A percentile compares a stretch with the other conserved stretches of the same genome.
Conservation (phyloP, 192 early-diverging fungal genomes). For the Coemansia sp. region DNA sequence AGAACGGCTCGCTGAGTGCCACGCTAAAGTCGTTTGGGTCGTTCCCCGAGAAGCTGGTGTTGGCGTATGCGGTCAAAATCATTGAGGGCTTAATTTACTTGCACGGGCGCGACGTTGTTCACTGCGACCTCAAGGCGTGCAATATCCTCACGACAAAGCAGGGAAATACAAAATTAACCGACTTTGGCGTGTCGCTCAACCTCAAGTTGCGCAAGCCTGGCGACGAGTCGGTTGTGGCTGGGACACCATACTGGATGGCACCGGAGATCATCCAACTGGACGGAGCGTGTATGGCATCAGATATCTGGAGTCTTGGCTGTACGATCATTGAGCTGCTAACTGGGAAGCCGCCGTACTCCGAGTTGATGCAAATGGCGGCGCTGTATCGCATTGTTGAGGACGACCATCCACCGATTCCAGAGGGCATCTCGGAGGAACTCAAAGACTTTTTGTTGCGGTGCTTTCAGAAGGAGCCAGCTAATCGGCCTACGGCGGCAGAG, state of each 20-base stretch:
- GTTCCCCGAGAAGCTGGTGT: conserved; percentile 88
- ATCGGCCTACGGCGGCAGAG: conserved; percentile 70
- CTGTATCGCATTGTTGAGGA: conserved; percentile 95
- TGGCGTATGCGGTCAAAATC: conserved; percentile 85
- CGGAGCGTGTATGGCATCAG: conserved; percentile 84
- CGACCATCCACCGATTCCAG: conserved; percentile 84
- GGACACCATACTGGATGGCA: conserved; percentile 89
- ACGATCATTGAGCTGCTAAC: conserved; percentile 92
- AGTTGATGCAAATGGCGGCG: conserved; percentile 83
- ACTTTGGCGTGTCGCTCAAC: conserved; percentile 95
- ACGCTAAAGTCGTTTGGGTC: conserved; percentile 86
- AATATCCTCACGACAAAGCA: conserved; percentile 97
- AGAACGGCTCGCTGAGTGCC: conserved; percentile 88
- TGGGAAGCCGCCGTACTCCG: conserved; percentile 89
- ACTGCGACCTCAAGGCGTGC: conserved; percentile 95
- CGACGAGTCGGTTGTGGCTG: conserved; percentile 75
- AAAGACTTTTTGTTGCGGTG: conserved; percentile 80
- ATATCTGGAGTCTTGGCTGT: conserved; percentile 96
- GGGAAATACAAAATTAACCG: conserved; percentile 91
- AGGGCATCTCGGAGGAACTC: conserved; percentile 73
- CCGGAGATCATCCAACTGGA: conserved; percentile 90
- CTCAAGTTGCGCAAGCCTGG: conserved; percentile 67
- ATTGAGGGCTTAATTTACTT: conserved; percentile 88
- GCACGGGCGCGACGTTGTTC: conserved; percentile 86
- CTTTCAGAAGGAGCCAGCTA: conserved; percentile 77